Percentiles rank a stretch among this genome's conserved stretches.
Conservation (phyloP, 495 filamentous ascomycete genomes). For the Acidiella bohemica region DNA sequence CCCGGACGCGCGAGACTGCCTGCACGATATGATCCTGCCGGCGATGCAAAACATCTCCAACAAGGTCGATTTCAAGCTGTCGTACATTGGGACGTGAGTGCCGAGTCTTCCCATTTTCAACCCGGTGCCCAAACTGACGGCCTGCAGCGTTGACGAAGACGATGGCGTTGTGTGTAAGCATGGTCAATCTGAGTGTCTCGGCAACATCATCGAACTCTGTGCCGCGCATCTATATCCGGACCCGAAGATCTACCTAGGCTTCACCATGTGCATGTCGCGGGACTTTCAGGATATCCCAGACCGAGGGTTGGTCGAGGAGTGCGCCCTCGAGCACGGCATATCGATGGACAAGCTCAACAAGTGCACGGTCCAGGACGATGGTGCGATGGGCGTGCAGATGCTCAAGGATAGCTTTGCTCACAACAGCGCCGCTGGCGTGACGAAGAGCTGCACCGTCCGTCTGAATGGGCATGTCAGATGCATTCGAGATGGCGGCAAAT, state of each 20-base stretch:
- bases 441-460: conserved; percentile 77
- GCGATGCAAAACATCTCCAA: conserved; percentile 67
- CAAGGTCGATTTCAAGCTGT: conserved; percentile 82
- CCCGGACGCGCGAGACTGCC: conserved; percentile 55
- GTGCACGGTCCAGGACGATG: conserved; percentile 61
- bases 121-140: no score
- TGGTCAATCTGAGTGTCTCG: conserved; percentile 80
- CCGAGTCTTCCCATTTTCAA: no score
- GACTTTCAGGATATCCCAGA: conserved; percentile 64
- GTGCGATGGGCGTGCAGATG: conserved; percentile 45
- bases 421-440: conserved; percentile 52
- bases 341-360: conserved; percentile 71
- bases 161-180: conserved; percentile 74
- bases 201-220: conserved; percentile 88
- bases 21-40: conserved; percentile 68
- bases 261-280: conserved; percentile 70
- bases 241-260: conserved; percentile 77
- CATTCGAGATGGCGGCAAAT: conserved; percentile 63
- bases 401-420: conserved; percentile 63
- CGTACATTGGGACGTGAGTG: conserved; percentile 68
- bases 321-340: conserved; percentile 77
- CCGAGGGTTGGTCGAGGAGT: conserved; percentile 59
- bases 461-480: conserved; percentile 62
- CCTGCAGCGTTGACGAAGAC: conserved; percentile 29
- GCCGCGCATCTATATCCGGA: conserved; percentile 65